Evolutionary conservation across 768 basidiomycete species (phyloP).

Genomic region (Chlorophyllum brunneum): DNA sequence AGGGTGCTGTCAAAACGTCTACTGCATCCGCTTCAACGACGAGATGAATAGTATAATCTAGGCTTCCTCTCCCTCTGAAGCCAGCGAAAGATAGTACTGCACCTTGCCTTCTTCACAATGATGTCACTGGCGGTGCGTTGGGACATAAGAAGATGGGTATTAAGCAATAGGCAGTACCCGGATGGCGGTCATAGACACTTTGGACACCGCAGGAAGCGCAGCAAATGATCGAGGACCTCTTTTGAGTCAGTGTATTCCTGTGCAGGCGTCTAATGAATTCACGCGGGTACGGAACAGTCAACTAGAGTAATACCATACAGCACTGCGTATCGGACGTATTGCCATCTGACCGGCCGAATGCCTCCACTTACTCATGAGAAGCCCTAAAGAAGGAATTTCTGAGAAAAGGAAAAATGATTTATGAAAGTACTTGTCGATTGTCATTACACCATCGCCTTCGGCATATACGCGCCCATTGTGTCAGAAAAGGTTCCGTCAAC

Average conservation of each 20-base stretch:
- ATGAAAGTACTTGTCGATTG: background rate
- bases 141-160: background rate
- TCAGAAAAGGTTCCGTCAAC: slow-evolving; percentile 5
- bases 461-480: background rate
- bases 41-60: background rate
- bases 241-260: slow-evolving; percentile 5
- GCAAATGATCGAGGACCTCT: background rate
- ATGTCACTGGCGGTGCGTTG: background rate
- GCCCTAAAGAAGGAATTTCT: slow-evolving; percentile 2
- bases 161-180: background rate
- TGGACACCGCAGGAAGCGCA: background rate
- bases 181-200: background rate
- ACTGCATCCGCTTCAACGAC: background rate
- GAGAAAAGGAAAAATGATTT: slow-evolving; percentile 2
- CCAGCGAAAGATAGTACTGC: background rate
- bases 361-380: background rate
- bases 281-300: background rate
- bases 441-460: background rate
- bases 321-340: background rate
- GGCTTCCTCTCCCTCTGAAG: background rate
- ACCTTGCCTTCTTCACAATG: background rate
- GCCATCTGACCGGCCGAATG: slow-evolving; percentile 5
- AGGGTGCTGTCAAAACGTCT: slow-evolving; percentile 2
- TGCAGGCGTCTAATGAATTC: slow-evolving; percentile 4
- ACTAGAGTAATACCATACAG: background rate